A percentile compares a stretch with the other conserved stretches of the same genome.
Conservation (phyloP, 176 grass and related monocot species). For the Carex parvula region DNA sequence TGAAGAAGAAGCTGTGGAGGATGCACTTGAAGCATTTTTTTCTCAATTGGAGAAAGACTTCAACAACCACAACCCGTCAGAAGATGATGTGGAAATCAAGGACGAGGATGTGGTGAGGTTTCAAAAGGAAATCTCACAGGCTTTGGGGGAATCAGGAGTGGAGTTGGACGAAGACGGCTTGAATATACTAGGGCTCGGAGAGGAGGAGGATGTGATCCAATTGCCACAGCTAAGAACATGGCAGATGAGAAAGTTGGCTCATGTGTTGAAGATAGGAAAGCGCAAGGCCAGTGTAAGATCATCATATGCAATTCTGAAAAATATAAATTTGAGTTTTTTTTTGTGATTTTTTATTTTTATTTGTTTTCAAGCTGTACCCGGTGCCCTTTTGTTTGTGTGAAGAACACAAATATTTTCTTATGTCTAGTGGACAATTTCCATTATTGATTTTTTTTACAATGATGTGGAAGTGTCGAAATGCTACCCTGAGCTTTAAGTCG, state of each 20-base stretch:
- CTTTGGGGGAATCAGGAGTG: constrained; percentile 39
- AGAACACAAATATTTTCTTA: not conserved
- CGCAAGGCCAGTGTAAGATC: constrained; percentile 79
- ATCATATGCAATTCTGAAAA: not conserved
- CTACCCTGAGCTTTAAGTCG: not conserved
- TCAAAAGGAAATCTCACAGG: constrained; percentile 67
- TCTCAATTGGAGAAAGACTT: constrained; percentile 80
- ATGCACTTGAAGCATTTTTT: constrained; percentile 68
- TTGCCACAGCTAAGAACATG: constrained; percentile 60
- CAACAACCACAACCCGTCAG: constrained; percentile 50
- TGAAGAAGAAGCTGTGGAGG: constrained; percentile 30
- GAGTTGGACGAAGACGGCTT: constrained; percentile 34
- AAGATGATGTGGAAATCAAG: constrained; percentile 67
- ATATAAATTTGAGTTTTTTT: not conserved
- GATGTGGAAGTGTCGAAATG: not conserved
- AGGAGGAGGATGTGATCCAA: constrained; percentile 24
- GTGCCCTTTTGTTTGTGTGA: not conserved
- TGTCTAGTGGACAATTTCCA: not conserved
- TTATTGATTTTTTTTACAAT: not conserved
- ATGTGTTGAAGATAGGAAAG: constrained; percentile 59
- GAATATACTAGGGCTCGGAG: constrained; percentile 17
- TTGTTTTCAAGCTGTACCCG: not conserved
- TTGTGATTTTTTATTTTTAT: not conserved
- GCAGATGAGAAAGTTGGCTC: constrained; percentile 73
- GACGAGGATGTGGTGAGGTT: constrained; percentile 77